Evolutionary conservation across 495 filamentous ascomycete species (phyloP), one percentile per base, ranked within the genome.

Genomic region (Coniosporium apollinis): DNA sequence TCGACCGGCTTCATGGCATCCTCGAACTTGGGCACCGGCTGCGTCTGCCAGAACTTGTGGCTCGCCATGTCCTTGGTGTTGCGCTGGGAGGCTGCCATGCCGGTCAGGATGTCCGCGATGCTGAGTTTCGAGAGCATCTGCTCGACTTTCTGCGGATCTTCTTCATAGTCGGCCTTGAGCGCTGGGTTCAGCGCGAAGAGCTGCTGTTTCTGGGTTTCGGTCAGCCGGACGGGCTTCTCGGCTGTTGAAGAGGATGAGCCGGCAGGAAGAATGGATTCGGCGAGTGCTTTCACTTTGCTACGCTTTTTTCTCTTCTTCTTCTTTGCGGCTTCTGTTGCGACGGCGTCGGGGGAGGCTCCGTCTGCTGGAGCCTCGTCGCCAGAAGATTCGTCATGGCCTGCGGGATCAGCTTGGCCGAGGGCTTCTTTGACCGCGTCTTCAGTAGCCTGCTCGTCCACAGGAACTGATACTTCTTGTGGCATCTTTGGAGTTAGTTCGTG

Each of bases 41-140:
- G 89, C 22, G 89, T 96, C 52, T 80, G 74, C 89, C 89, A 97
- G 58, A 97, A 97, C 57, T 91, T 94, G 66, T 94, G 93, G 20
- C 76, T 76, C 3, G 72, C 86, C 83, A 94, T 93, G 45, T 94
- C 87, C 58, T 92, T 94, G 44, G 73, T 71, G 47, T 91, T 91
- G 66, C 91, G 91, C 3, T 78, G 80, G 25, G 72, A 72, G 28
- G 68, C 34, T 15, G 26, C 22, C 39, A 13, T 16, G 4, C 86
- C 86, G 0, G 86, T 92, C 59, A 93, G 60, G 42, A 93, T 61
- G 32, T 93, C 80, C 35, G 74, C 65, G 9, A 92, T 58, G 39
- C 73, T 76, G 52, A 93, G 61, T 36, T 76, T 72, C 51, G 71
- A 72, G 46, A 94, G 56, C 19, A 71, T 60, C 41, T 83, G 71